phyloP scores from a whole-genome alignment of 169 alveolate species.

The Plasmodium fragile region DNA sequence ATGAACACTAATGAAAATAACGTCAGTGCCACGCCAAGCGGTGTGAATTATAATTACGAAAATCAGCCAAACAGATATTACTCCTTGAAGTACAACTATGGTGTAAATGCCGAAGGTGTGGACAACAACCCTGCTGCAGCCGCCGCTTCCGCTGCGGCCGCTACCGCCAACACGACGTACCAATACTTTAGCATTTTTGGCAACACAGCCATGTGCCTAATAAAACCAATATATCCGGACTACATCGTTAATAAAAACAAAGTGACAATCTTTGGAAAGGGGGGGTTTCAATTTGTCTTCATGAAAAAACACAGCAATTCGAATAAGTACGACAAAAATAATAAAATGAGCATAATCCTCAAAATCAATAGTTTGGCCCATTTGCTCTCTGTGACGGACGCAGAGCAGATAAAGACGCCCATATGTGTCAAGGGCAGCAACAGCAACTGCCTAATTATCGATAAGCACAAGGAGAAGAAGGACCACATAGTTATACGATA shows the following conservation, averaged over 20 bases:
- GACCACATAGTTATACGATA: slow-evolving; percentile 69
- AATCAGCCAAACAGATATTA: slow-evolving; percentile 17
- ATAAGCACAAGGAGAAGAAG: slow-evolving; percentile 62
- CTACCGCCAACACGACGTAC: slow-evolving; percentile 36
- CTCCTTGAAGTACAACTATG: slow-evolving; percentile 27
- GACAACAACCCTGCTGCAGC: neutral
- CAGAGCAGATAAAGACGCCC: slow-evolving; percentile 52
- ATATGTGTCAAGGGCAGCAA: slow-evolving; percentile 43
- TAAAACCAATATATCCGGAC: slow-evolving; percentile 69
- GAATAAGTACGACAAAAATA: slow-evolving; percentile 67
- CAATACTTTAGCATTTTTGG: slow-evolving; percentile 74
- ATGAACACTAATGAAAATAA: slow-evolving; percentile 19
- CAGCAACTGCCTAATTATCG: slow-evolving; percentile 52
- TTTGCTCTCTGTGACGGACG: slow-evolving; percentile 41
- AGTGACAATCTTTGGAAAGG: slow-evolving; percentile 68
- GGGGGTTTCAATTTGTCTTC: slow-evolving; percentile 74
- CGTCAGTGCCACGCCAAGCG: neutral
- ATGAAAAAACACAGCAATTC: slow-evolving; percentile 72
- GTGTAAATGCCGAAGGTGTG: slow-evolving; percentile 14
- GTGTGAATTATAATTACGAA: slow-evolving; percentile 7
- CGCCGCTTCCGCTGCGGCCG: neutral
- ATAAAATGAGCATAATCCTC: slow-evolving; percentile 57
- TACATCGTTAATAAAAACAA: slow-evolving; percentile 58
- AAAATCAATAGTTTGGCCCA: slow-evolving; percentile 58
- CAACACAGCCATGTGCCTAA: slow-evolving; percentile 73